phyloP scores from a whole-genome alignment of 495 filamentous ascomycete species.

The Penicillium fimorum region DNA sequence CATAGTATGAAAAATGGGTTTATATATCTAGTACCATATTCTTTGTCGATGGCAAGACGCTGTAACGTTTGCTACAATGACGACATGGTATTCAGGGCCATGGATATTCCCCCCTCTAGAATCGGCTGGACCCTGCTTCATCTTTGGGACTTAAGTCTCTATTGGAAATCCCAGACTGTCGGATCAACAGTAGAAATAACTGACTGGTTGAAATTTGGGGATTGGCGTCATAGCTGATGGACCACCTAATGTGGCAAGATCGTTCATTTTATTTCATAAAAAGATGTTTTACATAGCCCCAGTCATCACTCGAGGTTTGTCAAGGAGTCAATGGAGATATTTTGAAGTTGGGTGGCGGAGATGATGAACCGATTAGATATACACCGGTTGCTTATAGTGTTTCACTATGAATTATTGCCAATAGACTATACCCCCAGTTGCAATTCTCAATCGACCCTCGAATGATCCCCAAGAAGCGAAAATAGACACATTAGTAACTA shows the following conservation, averaged over 20 bases:
- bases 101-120: constrained; percentile 14
- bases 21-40: constrained; percentile 3
- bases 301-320: neutral
- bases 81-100: constrained; percentile 16
- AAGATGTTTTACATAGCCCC: neutral
- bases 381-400: neutral
- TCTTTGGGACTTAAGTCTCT: neutral
- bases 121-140: constrained; percentile 1
- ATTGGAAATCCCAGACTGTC: too few relatives aligned
- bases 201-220: neutral
- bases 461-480: neutral
- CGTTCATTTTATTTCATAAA: neutral
- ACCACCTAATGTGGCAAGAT: constrained; percentile 1
- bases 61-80: constrained; percentile 23
- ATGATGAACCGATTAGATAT: constrained; percentile 9
- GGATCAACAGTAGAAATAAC: neutral
- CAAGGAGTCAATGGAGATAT: neutral
- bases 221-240: constrained; percentile 4
- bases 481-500: neutral
- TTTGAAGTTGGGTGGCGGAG: neutral
- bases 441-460: neutral
- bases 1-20: neutral
- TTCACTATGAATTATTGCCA: neutral
- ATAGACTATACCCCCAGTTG: neutral
- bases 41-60: neutral